A percentile compares a stretch with the other conserved stretches of the same genome.
Evolutionary conservation across 1,284 basidiomycete genomes (phyloP).

Genomic region (Sporisorium reilianum): DNA sequence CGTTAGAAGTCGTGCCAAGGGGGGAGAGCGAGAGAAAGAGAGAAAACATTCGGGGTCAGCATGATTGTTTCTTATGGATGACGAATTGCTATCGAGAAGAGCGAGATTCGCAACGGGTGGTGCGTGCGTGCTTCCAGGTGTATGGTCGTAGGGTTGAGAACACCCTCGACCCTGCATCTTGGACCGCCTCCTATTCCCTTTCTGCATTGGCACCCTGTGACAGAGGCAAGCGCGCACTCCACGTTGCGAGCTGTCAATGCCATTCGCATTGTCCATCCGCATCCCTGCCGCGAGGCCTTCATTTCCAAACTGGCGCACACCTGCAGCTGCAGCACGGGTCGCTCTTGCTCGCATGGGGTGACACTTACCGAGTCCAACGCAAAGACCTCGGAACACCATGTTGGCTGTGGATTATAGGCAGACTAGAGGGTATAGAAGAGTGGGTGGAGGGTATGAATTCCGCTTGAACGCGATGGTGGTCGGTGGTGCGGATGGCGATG

Average conservation of each 20-base stretch:
- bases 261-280: background rate
- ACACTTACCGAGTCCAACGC: constrained; percentile 57
- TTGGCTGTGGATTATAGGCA: constrained; percentile 11
- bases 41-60: constrained; percentile 5
- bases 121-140: background rate
- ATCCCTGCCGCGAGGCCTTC: background rate
- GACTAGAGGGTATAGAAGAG: background rate
- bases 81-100: background rate
- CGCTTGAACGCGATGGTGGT: constrained; percentile 1
- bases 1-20: background rate
- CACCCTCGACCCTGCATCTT: constrained; percentile 9
- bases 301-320: background rate
- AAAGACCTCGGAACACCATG: constrained; percentile 53
- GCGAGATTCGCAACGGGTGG: background rate
- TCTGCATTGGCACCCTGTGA: background rate
- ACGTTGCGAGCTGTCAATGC: too few relatives aligned
- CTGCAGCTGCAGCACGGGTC: constrained; percentile 1
- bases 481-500: constrained; percentile 1
- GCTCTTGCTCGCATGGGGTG: background rate
- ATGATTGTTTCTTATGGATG: background rate
- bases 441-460: constrained; percentile 10
- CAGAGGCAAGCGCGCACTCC: background rate
- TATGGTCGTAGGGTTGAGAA: background rate
- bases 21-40: background rate
- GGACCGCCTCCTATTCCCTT: background rate